These are phyloP conservation scores for Solanum pimpinellifolium DNA, from an alignment of 257 asterid species.

Conservation along the genomic window DNA sequence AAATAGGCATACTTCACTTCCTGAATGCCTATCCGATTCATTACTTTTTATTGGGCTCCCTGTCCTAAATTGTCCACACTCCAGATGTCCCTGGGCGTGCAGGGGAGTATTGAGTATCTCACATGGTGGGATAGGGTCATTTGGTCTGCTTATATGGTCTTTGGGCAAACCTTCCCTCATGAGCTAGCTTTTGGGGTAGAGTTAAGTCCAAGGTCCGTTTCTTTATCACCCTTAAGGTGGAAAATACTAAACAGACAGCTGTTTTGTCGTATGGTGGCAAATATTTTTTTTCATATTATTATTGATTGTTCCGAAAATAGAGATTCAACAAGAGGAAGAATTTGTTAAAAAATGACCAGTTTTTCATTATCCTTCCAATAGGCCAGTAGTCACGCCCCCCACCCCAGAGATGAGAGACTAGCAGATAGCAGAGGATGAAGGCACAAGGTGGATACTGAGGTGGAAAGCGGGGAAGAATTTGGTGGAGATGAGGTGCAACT, in stretches of 20 bases:
- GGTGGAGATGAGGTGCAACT: not conserved
- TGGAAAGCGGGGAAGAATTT: not conserved
- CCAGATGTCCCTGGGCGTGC: not conserved
- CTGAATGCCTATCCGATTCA: not conserved
- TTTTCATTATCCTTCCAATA: not conserved
- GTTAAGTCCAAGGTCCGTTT: not conserved
- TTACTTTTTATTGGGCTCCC: not conserved
- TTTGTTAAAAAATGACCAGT: not conserved
- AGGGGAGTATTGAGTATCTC: not conserved
- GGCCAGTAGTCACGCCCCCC: not conserved
- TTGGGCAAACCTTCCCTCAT: not conserved
- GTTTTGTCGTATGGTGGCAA: not conserved
- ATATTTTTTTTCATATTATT: not conserved
- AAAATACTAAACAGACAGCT: not conserved
- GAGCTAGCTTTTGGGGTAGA: not conserved
- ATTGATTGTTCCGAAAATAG: not conserved
- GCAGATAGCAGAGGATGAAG: not conserved
- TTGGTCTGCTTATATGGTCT: not conserved
- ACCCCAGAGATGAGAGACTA: not conserved
- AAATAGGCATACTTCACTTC: not conserved
- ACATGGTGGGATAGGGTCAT: not conserved
- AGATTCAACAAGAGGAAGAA: not conserved
- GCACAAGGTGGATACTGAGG: not conserved
- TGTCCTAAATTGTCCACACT: not conserved
- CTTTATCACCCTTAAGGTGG: not conserved